phyloP scores from a whole-genome alignment of 306 rosid species.

The Cicer chorassanicum region DNA sequence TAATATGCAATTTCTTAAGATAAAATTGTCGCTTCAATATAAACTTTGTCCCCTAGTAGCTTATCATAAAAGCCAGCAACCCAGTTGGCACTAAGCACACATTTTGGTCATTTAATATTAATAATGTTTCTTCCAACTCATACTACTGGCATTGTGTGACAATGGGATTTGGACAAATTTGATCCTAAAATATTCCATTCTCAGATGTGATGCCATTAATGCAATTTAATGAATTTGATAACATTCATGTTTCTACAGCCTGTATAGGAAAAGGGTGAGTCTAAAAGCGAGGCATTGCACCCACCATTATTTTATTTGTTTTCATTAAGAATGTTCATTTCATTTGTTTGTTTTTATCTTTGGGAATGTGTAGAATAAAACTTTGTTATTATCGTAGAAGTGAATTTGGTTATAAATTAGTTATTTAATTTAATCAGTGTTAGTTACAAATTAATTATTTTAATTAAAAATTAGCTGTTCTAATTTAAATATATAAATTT shows the following conservation, averaged over 20 bases:
- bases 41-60: slow-evolving; percentile 49
- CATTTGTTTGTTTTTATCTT: neutral
- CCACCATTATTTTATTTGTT: neutral
- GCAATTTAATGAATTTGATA: slow-evolving; percentile 34
- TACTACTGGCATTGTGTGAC: neutral
- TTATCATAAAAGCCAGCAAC: slow-evolving; percentile 44
- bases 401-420: too few species aligned
- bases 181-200: slow-evolving; percentile 43
- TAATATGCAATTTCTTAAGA: slow-evolving; percentile 46
- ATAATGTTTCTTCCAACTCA: slow-evolving; percentile 36
- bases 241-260: slow-evolving; percentile 36
- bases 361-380: neutral
- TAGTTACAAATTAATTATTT: too few species aligned
- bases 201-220: slow-evolving; percentile 39
- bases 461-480: too few species aligned
- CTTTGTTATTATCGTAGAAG: neutral
- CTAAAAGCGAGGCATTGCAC: slow-evolving; percentile 31
- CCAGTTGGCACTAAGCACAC: slow-evolving; percentile 46
- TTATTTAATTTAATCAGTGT: too few species aligned
- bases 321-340: slow-evolving; percentile 20
- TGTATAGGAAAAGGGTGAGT: slow-evolving; percentile 23
- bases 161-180: slow-evolving; percentile 29
- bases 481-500: too few species aligned
- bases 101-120: slow-evolving; percentile 40
- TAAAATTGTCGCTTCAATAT: slow-evolving; percentile 52